A percentile compares a stretch with the other conserved stretches of the same genome.
These are phyloP conservation scores for Petunia secreta DNA, from an alignment of 257 asterid genomes.

Conservation along the genomic window DNA sequence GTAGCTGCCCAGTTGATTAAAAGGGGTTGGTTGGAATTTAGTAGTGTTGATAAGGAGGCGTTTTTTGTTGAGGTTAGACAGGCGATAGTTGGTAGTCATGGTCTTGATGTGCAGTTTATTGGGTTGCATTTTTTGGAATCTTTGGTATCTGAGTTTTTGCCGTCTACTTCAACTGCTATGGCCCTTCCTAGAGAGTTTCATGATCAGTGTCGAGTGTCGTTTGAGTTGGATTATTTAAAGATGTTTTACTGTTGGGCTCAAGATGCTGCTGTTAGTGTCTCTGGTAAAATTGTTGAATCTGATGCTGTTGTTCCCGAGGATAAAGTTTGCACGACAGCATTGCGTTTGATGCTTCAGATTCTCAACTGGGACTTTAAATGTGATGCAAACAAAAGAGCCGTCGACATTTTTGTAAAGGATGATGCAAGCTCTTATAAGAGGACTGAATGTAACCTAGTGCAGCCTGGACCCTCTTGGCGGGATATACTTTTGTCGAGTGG, in stretches of 20 bases:
- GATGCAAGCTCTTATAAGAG: constrained; percentile 53
- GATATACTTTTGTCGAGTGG: constrained; percentile 85
- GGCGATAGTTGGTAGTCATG: constrained; percentile 72
- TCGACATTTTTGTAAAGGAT: constrained; percentile 56
- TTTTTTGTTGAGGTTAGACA: constrained; percentile 85
- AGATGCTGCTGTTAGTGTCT: constrained; percentile 74
- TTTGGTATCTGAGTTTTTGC: constrained; percentile 96
- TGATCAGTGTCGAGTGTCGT: constrained; percentile 72
- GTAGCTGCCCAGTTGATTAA: constrained; percentile 93
- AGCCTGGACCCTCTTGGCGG: constrained; percentile 92
- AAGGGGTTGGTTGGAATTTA: constrained; percentile 95
- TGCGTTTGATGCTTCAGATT: constrained; percentile 87
- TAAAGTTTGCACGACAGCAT: constrained; percentile 74
- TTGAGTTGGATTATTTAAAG: constrained; percentile 88
- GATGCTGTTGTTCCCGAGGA: constrained; percentile 75
- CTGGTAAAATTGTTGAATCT: constrained; percentile 64
- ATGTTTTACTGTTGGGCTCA: constrained; percentile 85
- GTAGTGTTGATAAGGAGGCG: constrained; percentile 73
- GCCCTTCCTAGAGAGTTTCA: constrained; percentile 98
- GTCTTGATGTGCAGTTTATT: constrained; percentile 70
- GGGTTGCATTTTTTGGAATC: constrained; percentile 82
- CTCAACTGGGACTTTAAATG: constrained; percentile 89
- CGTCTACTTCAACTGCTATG: constrained; percentile 84
- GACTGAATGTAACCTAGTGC: constrained; percentile 76
- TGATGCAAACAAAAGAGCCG: constrained; percentile 51